Percentiles rank a stretch among this genome's conserved stretches.
phyloP scores from a whole-genome alignment of 768 basidiomycete species.

The Phanerodontia chrysosporium region DNA sequence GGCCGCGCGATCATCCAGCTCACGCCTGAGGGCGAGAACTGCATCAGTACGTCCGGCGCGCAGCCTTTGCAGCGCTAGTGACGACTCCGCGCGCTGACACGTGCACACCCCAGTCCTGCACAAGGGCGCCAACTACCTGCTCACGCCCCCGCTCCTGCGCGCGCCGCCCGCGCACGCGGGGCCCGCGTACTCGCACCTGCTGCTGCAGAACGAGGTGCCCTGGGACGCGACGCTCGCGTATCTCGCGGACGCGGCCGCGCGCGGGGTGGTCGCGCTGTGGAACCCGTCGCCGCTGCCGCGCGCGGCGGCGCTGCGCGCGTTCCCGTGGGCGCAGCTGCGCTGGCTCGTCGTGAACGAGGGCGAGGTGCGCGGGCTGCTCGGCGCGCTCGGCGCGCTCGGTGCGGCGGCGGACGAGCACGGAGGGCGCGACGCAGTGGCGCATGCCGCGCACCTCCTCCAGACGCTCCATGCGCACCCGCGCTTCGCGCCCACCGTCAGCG shows the following conservation, averaged over 20 bases:
- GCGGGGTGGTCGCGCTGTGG: conserved; percentile 33
- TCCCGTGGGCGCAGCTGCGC: conserved; percentile 48
- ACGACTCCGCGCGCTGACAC: too few relatives aligned
- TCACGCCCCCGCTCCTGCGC: conserved; percentile 26
- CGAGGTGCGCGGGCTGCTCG: conserved; percentile 35
- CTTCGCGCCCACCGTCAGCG: conserved; percentile 35
- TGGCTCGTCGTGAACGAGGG: conserved; percentile 57
- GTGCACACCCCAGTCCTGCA: conserved; percentile 52
- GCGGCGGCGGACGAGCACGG: background rate
- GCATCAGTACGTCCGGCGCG: conserved; percentile 41
- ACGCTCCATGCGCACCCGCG: conserved; percentile 20
- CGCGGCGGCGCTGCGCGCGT: conserved; percentile 31
- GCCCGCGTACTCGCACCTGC: conserved; percentile 39
- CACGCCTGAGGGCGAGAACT: conserved; percentile 53
- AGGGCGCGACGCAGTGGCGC: conserved; percentile 13
- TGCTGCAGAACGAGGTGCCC: conserved; percentile 60
- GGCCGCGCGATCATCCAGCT: conserved; percentile 63
- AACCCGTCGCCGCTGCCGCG: conserved; percentile 58
- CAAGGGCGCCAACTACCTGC: conserved; percentile 53
- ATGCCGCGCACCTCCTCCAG: conserved; percentile 18
- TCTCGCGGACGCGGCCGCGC: conserved; percentile 18
- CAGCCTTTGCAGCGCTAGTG: background rate
- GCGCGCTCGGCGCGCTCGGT: background rate
- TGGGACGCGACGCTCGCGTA: conserved; percentile 36
- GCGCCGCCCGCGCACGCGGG: conserved; percentile 24